Conservation (phyloP, 2,329 filamentous ascomycete genomes). For the Clonostachys sp. region DNA sequence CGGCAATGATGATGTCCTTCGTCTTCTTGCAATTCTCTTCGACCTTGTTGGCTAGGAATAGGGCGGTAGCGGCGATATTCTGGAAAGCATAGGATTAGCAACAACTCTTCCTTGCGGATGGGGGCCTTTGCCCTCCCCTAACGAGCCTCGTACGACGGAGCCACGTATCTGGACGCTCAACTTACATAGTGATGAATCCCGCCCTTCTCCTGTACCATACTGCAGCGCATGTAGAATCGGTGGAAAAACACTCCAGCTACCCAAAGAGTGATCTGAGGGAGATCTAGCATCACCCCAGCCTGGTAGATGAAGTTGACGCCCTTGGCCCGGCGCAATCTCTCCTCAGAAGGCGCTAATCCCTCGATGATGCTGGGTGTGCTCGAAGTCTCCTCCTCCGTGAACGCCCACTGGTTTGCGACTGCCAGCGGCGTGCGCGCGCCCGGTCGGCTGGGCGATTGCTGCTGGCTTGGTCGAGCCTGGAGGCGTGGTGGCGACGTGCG, state of each 20-base stretch:
- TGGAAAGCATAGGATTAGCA: constrained; percentile 21
- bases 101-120: neutral
- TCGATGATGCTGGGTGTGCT: constrained; percentile 82
- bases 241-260: constrained; percentile 95
- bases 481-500: constrained; percentile 50
- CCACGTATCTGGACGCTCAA: constrained; percentile 7
- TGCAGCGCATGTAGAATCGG: constrained; percentile 88
- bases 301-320: constrained; percentile 96
- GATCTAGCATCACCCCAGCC: constrained; percentile 84
- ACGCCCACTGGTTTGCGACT: constrained; percentile 73
- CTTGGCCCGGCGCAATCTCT: constrained; percentile 78
- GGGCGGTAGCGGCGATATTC: constrained; percentile 82
- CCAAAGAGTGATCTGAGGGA: constrained; percentile 87
- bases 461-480: constrained; percentile 24
- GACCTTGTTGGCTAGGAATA: constrained; percentile 95
- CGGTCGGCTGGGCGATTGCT: constrained; percentile 31
- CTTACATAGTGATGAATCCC: constrained; percentile 87
- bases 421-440: constrained; percentile 24
- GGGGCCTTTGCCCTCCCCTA: neutral
- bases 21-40: constrained; percentile 97
- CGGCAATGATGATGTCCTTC: constrained; percentile 88
- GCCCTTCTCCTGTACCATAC: constrained; percentile 68
- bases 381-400: constrained; percentile 75
- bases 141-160: too few relatives aligned
- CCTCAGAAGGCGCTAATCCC: constrained; percentile 71